Percentiles rank a stretch among this genome's conserved stretches.
Conservation (phyloP, 2,329 filamentous ascomycete species). For the Amauroascus verrucosus region DNA sequence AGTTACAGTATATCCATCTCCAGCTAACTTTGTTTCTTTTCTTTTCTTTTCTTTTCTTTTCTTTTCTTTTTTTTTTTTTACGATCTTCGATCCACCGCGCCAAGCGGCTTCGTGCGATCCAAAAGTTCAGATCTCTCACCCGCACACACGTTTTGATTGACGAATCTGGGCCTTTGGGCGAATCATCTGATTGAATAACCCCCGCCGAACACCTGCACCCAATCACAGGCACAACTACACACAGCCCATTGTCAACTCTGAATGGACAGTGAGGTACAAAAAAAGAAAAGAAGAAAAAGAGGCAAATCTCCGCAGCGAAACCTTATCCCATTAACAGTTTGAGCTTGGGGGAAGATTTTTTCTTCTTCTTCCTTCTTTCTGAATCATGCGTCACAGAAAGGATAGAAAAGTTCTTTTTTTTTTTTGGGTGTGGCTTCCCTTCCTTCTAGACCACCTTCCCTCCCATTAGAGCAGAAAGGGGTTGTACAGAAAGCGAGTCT, state of each 20-base stretch:
- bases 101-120: conserved; percentile 10
- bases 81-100: conserved; percentile 7
- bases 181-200: background rate
- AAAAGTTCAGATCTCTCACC: conserved; percentile 10
- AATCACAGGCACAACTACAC: background rate
- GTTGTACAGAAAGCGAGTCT: background rate
- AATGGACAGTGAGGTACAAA: no score
- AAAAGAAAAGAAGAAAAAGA: no score
- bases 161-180: conserved; percentile 7
- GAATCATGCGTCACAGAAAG: background rate
- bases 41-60: background rate
- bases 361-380: no score
- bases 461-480: background rate
- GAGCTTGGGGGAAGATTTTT: background rate
- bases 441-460: background rate
- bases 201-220: background rate
- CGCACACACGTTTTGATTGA: conserved; percentile 10
- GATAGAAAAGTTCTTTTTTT: no score
- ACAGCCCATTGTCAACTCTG: background rate
- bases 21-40: no score
- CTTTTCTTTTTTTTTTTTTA: background rate
- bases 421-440: background rate
- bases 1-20: background rate
- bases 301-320: no score
- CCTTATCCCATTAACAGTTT: no score